Evolutionary conservation across 768 basidiomycete genomes (phyloP).

Genomic region (Auricularia sp.): DNA sequence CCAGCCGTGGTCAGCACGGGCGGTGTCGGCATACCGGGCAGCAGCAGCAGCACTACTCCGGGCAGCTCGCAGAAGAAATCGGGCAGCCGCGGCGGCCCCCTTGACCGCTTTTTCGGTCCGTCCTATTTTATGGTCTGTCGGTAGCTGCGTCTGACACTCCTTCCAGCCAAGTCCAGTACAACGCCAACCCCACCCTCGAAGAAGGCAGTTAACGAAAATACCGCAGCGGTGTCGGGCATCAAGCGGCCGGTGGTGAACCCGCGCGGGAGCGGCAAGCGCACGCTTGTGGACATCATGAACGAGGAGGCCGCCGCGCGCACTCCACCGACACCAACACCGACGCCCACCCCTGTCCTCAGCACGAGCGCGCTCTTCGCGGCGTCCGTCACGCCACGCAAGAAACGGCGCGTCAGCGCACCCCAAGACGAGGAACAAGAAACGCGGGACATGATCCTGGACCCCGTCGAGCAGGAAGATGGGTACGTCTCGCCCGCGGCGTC

Average conservation of each 20-base stretch:
- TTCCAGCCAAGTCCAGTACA: too few species aligned
- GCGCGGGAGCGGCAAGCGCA: slow-evolving; percentile 61
- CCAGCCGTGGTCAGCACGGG: too few species aligned
- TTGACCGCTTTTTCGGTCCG: too few species aligned
- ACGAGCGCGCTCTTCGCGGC: slow-evolving; percentile 14
- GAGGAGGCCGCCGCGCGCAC: slow-evolving; percentile 42
- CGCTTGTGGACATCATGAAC: slow-evolving; percentile 61
- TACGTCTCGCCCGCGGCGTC: slow-evolving; percentile 45
- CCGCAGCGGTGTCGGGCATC: slow-evolving; percentile 17
- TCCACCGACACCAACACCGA: slow-evolving; percentile 24
- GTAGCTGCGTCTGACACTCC: too few species aligned
- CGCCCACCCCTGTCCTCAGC: slow-evolving; percentile 19
- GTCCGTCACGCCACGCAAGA: slow-evolving; percentile 3
- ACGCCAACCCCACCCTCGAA: too few species aligned
- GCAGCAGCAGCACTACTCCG: too few species aligned
- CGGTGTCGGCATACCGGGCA: too few species aligned
- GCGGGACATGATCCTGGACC: slow-evolving; percentile 29
- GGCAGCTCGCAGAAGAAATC: too few species aligned
- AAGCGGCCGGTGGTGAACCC: slow-evolving; percentile 14
- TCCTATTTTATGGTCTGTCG: too few species aligned
- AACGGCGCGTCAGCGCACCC: not conserved
- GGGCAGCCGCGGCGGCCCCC: too few species aligned
- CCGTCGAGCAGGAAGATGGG: slow-evolving; percentile 67
- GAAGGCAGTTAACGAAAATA: slow-evolving; percentile 8
- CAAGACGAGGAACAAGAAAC: slow-evolving; percentile 33